A percentile compares a stretch with the other conserved stretches of the same genome.
Conservation (phyloP, 1,139 yeast genomes). For the Debaryomycetaceae sp. region DNA sequence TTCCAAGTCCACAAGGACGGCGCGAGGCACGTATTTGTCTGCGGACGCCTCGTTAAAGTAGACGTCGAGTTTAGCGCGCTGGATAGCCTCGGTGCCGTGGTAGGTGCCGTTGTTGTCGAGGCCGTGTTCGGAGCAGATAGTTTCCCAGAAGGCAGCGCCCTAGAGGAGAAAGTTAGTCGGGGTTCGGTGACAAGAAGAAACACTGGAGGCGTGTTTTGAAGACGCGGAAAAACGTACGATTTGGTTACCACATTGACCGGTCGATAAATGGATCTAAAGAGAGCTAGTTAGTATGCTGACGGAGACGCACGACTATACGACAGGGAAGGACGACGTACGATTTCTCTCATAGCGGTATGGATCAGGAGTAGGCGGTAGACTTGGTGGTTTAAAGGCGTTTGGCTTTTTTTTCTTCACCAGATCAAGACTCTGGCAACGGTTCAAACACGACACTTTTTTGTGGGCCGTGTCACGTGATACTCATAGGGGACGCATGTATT, state of each 20-base stretch:
- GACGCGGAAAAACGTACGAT: slow-evolving; percentile 45
- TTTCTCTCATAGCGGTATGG: slow-evolving; percentile 41
- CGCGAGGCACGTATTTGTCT: slow-evolving; percentile 87
- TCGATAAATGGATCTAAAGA: slow-evolving; percentile 83
- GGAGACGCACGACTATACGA: too few species aligned
- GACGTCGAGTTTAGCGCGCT: slow-evolving; percentile 44
- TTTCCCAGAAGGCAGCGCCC: slow-evolving; percentile 98
- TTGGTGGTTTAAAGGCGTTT: too few species aligned
- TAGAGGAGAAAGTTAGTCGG: slow-evolving; percentile 18
- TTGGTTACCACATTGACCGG: slow-evolving; percentile 99
- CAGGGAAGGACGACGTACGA: too few species aligned
- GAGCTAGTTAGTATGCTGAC: slow-evolving; percentile 11
- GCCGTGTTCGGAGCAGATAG: slow-evolving; percentile 95
- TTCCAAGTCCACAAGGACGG: slow-evolving; percentile 84
- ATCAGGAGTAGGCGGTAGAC: too few species aligned
- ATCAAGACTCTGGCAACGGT: too few species aligned
- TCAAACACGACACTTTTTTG: too few species aligned
- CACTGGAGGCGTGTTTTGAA: not conserved
- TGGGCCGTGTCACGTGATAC: too few species aligned
- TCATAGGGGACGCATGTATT: too few species aligned
- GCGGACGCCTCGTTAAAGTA: slow-evolving; percentile 54
- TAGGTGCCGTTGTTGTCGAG: slow-evolving; percentile 75
- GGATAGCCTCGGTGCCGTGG: slow-evolving; percentile 58
- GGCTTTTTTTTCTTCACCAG: too few species aligned
- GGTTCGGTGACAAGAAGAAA: not conserved